Conservation (phyloP, 768 basidiomycete genomes). For the Psilocybe tampanensis region DNA sequence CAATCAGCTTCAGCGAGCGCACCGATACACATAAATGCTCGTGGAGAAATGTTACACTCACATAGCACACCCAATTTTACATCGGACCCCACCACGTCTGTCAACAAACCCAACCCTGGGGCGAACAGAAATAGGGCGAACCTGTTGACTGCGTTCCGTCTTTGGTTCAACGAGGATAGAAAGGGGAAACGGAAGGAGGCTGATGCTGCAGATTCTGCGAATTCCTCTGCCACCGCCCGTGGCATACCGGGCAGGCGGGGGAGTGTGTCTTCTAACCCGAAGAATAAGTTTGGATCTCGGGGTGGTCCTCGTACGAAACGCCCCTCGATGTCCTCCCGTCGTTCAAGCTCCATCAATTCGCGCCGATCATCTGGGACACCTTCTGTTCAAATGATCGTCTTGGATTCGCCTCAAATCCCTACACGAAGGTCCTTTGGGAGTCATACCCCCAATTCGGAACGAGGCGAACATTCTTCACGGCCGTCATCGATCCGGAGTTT, state of each 20-base stretch:
- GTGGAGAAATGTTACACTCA: constrained; percentile 52
- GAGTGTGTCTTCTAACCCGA: constrained; percentile 11
- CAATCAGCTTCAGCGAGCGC: constrained; percentile 18
- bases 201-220: constrained; percentile 18
- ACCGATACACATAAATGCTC: constrained; percentile 42
- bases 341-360: constrained; percentile 92
- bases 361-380: constrained; percentile 57
- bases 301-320: constrained; percentile 61
- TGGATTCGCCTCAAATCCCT: constrained; percentile 65
- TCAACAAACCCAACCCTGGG: constrained; percentile 16
- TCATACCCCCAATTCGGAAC: constrained; percentile 88
- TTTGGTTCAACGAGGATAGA: constrained; percentile 92
- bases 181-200: constrained; percentile 82
- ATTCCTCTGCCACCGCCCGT: constrained; percentile 1
- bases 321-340: constrained; percentile 76
- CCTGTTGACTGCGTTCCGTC: constrained; percentile 80
- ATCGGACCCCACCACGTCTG: constrained; percentile 16
- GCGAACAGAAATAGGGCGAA: constrained; percentile 72
- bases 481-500: constrained; percentile 88
- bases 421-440: constrained; percentile 74
- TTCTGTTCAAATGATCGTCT: constrained; percentile 49
- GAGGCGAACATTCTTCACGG: constrained; percentile 74
- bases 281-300: constrained; percentile 18
- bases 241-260: constrained; percentile 10
- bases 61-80: constrained; percentile 45